These are phyloP conservation scores for Neoboletus magnificus DNA, from an alignment of 768 basidiomycete species.

Conservation along the genomic window DNA sequence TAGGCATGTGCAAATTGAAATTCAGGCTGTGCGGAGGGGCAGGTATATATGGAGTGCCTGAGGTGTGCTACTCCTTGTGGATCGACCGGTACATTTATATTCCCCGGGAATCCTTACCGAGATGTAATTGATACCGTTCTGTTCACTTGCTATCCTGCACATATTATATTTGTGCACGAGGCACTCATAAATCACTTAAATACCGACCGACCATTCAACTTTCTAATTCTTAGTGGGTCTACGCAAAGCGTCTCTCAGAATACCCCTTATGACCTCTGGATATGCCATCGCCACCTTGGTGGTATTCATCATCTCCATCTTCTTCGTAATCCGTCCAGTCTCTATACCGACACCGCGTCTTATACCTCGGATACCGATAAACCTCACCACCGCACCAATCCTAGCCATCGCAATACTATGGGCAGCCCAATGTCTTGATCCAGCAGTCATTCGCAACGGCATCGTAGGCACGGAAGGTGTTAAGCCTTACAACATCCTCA, in stretches of 20 bases:
- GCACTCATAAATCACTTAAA: constrained; percentile 34
- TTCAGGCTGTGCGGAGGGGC: too few relatives aligned
- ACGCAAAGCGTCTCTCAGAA: too few relatives aligned
- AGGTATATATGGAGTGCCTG: too few relatives aligned
- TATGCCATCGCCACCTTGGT: constrained; percentile 48
- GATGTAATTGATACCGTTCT: constrained; percentile 30
- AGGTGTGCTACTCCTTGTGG: too few relatives aligned
- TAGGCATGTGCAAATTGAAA: too few relatives aligned
- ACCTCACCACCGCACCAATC: constrained; percentile 55
- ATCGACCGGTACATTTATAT: too few relatives aligned
- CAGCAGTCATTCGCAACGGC: constrained; percentile 58
- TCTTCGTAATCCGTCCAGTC: constrained; percentile 49
- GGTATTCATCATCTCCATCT: constrained; percentile 51
- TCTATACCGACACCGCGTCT: constrained; percentile 38
- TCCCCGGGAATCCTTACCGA: constrained; percentile 31
- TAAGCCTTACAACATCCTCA: constrained; percentile 89
- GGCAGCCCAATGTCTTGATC: constrained; percentile 52
- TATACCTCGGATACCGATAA: constrained; percentile 37
- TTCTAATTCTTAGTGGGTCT: too few relatives aligned
- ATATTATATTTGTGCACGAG: constrained; percentile 31
- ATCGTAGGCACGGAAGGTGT: constrained; percentile 79
- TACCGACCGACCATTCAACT: too few relatives aligned
- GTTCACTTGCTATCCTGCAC: constrained; percentile 27
- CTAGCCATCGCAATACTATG: constrained; percentile 49
- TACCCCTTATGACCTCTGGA: constrained; percentile 43